Evolutionary conservation across 176 grass and related monocot species (phyloP).

Genomic region (Ensete glaucum): DNA sequence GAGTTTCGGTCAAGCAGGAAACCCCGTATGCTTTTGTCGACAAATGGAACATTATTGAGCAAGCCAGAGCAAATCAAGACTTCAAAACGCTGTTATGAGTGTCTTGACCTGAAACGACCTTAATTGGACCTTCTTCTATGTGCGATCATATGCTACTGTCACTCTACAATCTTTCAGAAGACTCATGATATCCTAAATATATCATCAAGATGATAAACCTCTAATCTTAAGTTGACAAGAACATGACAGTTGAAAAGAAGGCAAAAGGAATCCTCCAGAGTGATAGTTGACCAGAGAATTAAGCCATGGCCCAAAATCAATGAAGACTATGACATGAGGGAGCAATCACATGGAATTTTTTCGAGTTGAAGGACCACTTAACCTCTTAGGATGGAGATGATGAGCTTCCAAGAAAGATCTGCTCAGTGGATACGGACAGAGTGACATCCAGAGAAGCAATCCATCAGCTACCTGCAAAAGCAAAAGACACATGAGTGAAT

Average conservation of each 20-base stretch:
- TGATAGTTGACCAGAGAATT: background rate
- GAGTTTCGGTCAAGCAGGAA: background rate
- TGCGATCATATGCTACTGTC: background rate
- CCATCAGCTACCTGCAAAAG: background rate
- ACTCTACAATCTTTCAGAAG: background rate
- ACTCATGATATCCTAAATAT: background rate
- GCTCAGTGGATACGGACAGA: background rate
- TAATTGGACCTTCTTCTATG: background rate
- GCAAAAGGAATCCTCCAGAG: background rate
- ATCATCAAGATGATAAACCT: background rate
- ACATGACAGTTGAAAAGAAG: background rate
- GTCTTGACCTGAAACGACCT: background rate
- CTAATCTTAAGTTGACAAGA: background rate
- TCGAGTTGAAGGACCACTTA: background rate
- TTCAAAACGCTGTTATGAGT: background rate
- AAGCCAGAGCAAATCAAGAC: background rate
- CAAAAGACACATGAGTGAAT: background rate
- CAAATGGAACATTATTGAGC: background rate
- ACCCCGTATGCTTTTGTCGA: background rate
- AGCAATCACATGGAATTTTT: background rate
- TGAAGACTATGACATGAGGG: background rate
- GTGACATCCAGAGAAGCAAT: background rate
- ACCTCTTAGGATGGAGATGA: slow-evolving; percentile 6
- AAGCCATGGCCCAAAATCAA: background rate
- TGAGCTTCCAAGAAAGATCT: background rate